Percentiles rank a stretch among this genome's conserved stretches.
Conservation (phyloP, 768 basidiomycete species). For the Mycena galericulata region DNA sequence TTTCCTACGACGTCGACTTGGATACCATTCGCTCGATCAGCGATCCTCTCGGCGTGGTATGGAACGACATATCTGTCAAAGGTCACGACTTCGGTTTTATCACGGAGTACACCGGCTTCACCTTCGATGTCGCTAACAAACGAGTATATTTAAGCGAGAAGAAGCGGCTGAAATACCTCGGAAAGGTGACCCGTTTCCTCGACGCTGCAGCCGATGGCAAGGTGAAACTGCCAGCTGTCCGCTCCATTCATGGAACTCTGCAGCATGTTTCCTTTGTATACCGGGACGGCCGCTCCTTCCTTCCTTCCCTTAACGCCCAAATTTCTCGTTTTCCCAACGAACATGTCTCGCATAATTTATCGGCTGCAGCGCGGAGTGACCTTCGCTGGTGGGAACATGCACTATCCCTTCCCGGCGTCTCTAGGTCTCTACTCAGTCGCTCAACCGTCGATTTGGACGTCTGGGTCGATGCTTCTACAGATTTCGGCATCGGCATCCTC, state of each 20-base stretch:
- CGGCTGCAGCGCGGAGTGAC: constrained; percentile 1
- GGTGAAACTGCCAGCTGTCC: not conserved
- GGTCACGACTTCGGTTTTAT: not conserved
- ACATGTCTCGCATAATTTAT: not conserved
- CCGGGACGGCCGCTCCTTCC: constrained; percentile 4
- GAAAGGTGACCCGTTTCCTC: not conserved
- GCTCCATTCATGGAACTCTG: constrained; percentile 1
- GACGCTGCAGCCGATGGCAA: not conserved
- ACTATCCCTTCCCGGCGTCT: not conserved
- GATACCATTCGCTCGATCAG: not conserved
- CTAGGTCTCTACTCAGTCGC: not conserved
- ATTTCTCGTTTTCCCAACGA: not conserved
- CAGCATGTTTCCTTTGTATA: constrained; percentile 5
- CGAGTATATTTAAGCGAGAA: not conserved
- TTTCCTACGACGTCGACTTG: not conserved
- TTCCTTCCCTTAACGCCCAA: not conserved
- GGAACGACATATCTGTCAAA: not conserved
- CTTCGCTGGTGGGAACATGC: constrained; percentile 8
- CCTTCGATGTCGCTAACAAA: not conserved
- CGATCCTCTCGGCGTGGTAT: not conserved
- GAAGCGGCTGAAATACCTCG: not conserved
- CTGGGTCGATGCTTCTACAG: constrained; percentile 12
- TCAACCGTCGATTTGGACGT: constrained; percentile 1
- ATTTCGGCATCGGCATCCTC: constrained; percentile 14
- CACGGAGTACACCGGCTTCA: not conserved